phyloP scores from a whole-genome alignment of 2,329 filamentous ascomycete genomes.

The Fusarium domesticum region DNA sequence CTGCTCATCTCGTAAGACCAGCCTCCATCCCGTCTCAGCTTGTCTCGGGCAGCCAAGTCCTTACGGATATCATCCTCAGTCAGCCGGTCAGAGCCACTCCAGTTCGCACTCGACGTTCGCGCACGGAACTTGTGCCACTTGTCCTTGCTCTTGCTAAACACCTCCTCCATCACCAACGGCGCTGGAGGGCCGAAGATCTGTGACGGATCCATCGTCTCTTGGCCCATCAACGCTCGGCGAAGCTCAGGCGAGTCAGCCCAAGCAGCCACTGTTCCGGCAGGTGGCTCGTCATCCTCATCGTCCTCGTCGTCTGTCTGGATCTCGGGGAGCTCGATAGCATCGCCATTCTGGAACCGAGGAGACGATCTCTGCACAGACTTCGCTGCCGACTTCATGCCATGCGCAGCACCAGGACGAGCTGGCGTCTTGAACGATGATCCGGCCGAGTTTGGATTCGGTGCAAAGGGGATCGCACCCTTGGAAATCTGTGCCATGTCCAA shows the following conservation, averaged over 20 bases:
- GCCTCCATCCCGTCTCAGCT: conserved; percentile 76
- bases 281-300: conserved; percentile 67
- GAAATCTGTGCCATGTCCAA: conserved; percentile 85
- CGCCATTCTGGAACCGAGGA: conserved; percentile 82
- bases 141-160: conserved; percentile 87
- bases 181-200: conserved; percentile 85
- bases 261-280: conserved; percentile 55
- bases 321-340: conserved; percentile 87
- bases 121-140: conserved; percentile 83
- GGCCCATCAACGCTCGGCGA: conserved; percentile 68
- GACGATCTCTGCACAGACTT: conserved; percentile 68
- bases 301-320: conserved; percentile 95
- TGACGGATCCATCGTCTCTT: conserved; percentile 82
- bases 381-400: conserved; percentile 51
- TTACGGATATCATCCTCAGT: conserved; percentile 84
- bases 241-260: conserved; percentile 92
- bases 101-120: conserved; percentile 91
- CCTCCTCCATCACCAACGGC: conserved; percentile 91
- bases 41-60: conserved; percentile 76
- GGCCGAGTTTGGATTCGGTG: conserved; percentile 60
- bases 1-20: conserved; percentile 69
- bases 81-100: conserved; percentile 76
- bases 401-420: conserved; percentile 48
- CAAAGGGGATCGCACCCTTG: conserved; percentile 87
- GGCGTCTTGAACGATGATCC: conserved; percentile 67